Percentiles rank a stretch among this genome's conserved stretches.
phyloP scores from a whole-genome alignment of 2,329 filamentous ascomycete genomes.

The Harringtonia lauricola region DNA sequence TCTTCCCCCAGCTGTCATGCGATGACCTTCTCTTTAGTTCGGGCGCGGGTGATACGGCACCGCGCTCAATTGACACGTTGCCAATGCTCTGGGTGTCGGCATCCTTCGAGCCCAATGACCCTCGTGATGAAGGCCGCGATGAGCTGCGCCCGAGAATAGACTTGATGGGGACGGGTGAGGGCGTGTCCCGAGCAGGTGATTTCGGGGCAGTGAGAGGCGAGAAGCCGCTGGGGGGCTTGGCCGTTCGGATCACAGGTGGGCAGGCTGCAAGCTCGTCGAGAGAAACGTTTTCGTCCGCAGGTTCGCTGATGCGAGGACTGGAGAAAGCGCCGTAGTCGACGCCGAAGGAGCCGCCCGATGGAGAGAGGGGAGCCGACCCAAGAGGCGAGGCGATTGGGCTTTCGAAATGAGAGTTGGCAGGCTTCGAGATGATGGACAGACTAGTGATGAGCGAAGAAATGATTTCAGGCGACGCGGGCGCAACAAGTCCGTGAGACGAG shows the following conservation, averaged over 20 bases:
- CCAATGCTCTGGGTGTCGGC: conserved; percentile 53
- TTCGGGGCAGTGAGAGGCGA: conserved; percentile 58
- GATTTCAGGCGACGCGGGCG: conserved; percentile 43
- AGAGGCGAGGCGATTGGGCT: too few relatives aligned
- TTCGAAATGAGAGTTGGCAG: conserved; percentile 27
- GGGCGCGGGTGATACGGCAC: conserved; percentile 28
- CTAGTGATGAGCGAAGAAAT: conserved; percentile 61
- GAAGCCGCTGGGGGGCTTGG: conserved; percentile 68
- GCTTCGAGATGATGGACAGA: conserved; percentile 55
- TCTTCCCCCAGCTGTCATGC: conserved; percentile 52
- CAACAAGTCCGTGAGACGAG: conserved; percentile 9
- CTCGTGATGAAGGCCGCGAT: conserved; percentile 49
- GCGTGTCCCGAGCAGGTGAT: conserved; percentile 34
- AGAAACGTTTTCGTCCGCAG: conserved; percentile 33
- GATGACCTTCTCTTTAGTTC: conserved; percentile 43
- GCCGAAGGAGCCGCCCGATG: conserved; percentile 45
- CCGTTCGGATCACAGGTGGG: conserved; percentile 67
- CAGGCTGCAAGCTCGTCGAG: conserved; percentile 50
- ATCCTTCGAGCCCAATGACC: conserved; percentile 42
- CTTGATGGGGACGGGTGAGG: conserved; percentile 36
- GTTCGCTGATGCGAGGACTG: conserved; percentile 36
- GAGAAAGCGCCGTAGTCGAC: conserved; percentile 62
- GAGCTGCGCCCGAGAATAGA: conserved; percentile 40
- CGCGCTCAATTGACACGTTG: conserved; percentile 51
- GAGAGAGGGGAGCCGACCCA: conserved; percentile 20